phyloP scores from a whole-genome alignment of 495 filamentous ascomycete genomes.

The Elasticomyces elasticus region DNA sequence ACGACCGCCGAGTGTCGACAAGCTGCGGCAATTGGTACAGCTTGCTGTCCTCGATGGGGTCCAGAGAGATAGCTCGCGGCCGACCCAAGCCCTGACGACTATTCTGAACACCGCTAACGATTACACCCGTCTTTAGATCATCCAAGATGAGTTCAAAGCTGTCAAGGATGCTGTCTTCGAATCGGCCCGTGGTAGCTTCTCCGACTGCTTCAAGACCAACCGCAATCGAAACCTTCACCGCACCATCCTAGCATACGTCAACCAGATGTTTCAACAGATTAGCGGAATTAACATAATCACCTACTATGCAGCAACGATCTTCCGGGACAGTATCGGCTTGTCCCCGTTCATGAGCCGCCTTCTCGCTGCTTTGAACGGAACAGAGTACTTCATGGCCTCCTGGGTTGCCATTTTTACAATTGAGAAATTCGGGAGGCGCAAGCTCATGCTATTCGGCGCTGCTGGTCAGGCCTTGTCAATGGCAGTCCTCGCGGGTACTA shows the following conservation, averaged over 20 bases:
- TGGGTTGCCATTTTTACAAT: slow-evolving; percentile 44
- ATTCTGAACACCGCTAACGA: too few species aligned
- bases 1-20: too few species aligned
- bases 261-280: slow-evolving; percentile 73
- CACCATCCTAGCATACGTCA: slow-evolving; percentile 58
- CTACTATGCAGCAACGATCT: slow-evolving; percentile 51
- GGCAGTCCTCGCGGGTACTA: slow-evolving; percentile 36
- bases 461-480: slow-evolving; percentile 41
- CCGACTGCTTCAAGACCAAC: slow-evolving; percentile 62
- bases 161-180: slow-evolving; percentile 71
- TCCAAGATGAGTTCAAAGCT: slow-evolving; percentile 33
- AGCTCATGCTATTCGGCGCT: slow-evolving; percentile 44
- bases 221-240: slow-evolving; percentile 68
- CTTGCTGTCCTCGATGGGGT: too few species aligned
- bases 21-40: too few species aligned
- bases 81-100: too few species aligned
- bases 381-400: slow-evolving; percentile 43
- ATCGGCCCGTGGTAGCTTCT: slow-evolving; percentile 54
- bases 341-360: slow-evolving; percentile 31
- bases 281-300: slow-evolving; percentile 49
- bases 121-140: too few species aligned
- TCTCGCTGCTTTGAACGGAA: slow-evolving; percentile 37
- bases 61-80: too few species aligned
- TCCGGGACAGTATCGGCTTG: slow-evolving; percentile 47
- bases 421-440: slow-evolving; percentile 45